A percentile compares a stretch with the other conserved stretches of the same genome.
Conservation (phyloP, 2,329 filamentous ascomycete genomes). For the Penicillium sp. region DNA sequence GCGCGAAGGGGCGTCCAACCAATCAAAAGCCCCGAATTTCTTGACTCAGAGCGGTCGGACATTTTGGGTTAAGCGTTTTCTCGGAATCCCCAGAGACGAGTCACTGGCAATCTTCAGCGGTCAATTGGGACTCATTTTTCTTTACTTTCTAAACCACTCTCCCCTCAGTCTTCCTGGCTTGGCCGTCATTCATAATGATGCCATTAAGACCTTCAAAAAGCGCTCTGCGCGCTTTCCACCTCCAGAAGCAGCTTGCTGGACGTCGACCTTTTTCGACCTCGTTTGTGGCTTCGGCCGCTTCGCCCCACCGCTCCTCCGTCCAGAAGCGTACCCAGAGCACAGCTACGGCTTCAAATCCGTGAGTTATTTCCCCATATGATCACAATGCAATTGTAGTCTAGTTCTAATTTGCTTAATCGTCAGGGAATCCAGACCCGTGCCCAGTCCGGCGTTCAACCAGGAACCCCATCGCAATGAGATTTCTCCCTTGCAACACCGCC, state of each 20-base stretch:
- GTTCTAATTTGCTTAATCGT: neutral
- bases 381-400: slow-evolving; percentile 13
- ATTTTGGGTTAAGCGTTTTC: slow-evolving; percentile 19
- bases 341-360: slow-evolving; percentile 47
- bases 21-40: slow-evolving; percentile 23
- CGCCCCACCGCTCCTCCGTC: slow-evolving; percentile 39
- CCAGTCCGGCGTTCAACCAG: slow-evolving; percentile 54
- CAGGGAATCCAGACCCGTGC: slow-evolving; percentile 51
- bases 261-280: slow-evolving; percentile 40
- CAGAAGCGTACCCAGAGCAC: slow-evolving; percentile 43
- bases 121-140: slow-evolving; percentile 20
- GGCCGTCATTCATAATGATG: slow-evolving; percentile 41
- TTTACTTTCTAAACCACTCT: slow-evolving; percentile 15
- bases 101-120: slow-evolving; percentile 17
- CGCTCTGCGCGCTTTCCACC: slow-evolving; percentile 41
- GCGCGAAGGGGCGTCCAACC: slow-evolving; percentile 13
- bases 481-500: slow-evolving; percentile 57
- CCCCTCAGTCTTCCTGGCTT: slow-evolving; percentile 23
- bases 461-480: slow-evolving; percentile 53
- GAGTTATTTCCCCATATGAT: slow-evolving; percentile 29
- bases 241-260: slow-evolving; percentile 33
- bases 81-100: slow-evolving; percentile 16
- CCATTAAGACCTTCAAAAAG: slow-evolving; percentile 43
- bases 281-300: slow-evolving; percentile 37
- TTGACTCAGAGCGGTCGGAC: slow-evolving; percentile 19